Evolutionary conservation across 2,329 filamentous ascomycete genomes (phyloP).

Genomic region (Ophiocordyceps polyrhachis-furcata): DNA sequence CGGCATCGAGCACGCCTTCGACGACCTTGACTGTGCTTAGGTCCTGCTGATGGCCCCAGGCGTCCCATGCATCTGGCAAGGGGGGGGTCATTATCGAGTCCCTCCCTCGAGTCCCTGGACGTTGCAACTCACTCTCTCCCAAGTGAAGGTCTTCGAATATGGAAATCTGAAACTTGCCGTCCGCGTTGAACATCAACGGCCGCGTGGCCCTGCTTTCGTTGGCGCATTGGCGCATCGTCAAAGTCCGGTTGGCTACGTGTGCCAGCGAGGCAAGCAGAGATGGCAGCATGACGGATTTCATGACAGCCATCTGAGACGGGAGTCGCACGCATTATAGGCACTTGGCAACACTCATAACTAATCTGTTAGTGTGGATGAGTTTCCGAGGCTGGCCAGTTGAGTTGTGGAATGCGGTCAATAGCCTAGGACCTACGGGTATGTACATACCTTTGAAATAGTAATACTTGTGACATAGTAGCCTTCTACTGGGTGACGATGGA

Average conservation of each 20-base stretch:
- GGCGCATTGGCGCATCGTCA: neutral
- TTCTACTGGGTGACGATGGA: no score
- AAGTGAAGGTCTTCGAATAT: constrained; percentile 56
- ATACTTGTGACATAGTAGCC: no score
- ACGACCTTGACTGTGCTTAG: constrained; percentile 37
- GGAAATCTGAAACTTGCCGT: constrained; percentile 32
- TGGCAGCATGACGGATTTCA: neutral
- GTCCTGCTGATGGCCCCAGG: constrained; percentile 33
- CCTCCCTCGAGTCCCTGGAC: no score
- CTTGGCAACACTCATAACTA: no score
- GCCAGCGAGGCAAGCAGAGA: neutral
- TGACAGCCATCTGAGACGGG: neutral
- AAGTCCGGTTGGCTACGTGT: neutral
- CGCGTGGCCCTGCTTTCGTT: neutral
- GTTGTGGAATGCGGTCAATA: neutral
- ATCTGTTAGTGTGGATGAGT: neutral
- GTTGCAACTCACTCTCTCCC: constrained; percentile 41
- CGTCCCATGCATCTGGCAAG: constrained; percentile 21
- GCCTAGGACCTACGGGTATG: no score
- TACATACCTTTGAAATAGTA: no score
- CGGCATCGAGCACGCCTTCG: constrained; percentile 34
- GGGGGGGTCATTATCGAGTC: neutral
- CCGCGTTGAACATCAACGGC: constrained; percentile 15
- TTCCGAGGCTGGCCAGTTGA: neutral
- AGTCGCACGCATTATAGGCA: neutral